Evolutionary conservation across 1,139 yeast genomes (phyloP), one percentile per base, ranked within the genome.

Genomic region (Debaryomycetaceae sp.): DNA sequence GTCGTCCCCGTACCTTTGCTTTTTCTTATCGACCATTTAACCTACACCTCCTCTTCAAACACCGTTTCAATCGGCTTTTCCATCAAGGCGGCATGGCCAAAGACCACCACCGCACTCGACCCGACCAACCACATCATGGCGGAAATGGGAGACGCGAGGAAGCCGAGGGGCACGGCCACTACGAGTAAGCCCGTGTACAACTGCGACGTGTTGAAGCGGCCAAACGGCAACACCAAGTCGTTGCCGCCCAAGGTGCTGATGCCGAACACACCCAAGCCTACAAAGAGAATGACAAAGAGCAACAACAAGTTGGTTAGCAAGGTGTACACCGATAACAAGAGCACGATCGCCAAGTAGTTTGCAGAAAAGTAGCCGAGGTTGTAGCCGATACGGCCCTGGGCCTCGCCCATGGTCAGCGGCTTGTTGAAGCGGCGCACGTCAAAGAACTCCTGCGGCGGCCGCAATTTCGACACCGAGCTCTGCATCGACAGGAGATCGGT

Each of bases 51-150:
- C 53, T 85, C 97, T 55, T 87, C 95, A 49, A 90, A 90, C 22
- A 92, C 96, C 27, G 94, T 81, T 62, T 90, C 98, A 44, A 92
- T 86, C 26, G 98, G 98, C 62, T 90, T 90, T 53, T 92, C 98
- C 85, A 92, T 75, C 41, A 92, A 71, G 11, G 92, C 61, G 31
- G 98, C 97, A 57, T 92, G 99, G 11, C 95, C 75, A 32, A 87
- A 65, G 29, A 92, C 90, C 28, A 80, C 60, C 30, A 86, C 93
- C 25, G 82, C 78, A 15, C 95, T 81, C 6, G 96, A 92, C 43
- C 98, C 99, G 50, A 92, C 76, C 44, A 92, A 72, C 98, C 98
- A 92, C 73, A 92, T 70, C 65, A 92, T 61, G 19, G 98, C 86
- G 34, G 93, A 73, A 44, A 92, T 72, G 29, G 98, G 98, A 41